Conservation (phyloP, 305 asterid species). For the Stenogyne calaminthoides region DNA sequence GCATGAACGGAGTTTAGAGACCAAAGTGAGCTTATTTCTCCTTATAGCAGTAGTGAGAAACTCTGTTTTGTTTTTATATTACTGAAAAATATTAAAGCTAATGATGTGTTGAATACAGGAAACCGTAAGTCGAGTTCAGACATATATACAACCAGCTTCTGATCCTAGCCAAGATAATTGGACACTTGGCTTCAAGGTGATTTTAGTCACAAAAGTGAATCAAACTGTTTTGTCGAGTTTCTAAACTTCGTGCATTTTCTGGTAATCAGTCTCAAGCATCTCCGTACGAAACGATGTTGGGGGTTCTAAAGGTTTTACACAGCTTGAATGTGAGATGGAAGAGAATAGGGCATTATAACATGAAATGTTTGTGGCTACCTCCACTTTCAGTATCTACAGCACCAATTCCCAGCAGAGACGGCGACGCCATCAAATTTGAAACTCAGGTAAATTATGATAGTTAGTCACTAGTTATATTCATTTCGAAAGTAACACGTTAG, state of each 20-base stretch:
- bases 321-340: slow-evolving; percentile 67
- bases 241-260: neutral
- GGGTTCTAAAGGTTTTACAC: slow-evolving; percentile 50
- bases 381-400: slow-evolving; percentile 34
- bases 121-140: slow-evolving; percentile 26
- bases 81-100: neutral
- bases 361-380: slow-evolving; percentile 67
- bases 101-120: slow-evolving; percentile 31
- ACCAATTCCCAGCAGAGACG: slow-evolving; percentile 21
- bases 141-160: slow-evolving; percentile 34
- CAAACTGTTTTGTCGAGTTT: neutral
- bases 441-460: slow-evolving; percentile 44
- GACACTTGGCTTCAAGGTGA: slow-evolving; percentile 68
- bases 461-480: neutral
- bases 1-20: slow-evolving; percentile 30
- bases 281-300: slow-evolving; percentile 48
- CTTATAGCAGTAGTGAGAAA: neutral
- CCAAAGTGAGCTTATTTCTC: slow-evolving; percentile 33
- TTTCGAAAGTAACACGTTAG: neutral
- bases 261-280: slow-evolving; percentile 50
- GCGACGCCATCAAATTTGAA: slow-evolving; percentile 55
- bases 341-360: slow-evolving; percentile 57
- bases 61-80: neutral
- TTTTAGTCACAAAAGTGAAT: neutral
- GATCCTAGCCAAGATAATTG: slow-evolving; percentile 39